These are phyloP conservation scores for Ceratocystis cubensis DNA, from an alignment of 2,329 filamentous ascomycete species.

Conservation along the genomic window DNA sequence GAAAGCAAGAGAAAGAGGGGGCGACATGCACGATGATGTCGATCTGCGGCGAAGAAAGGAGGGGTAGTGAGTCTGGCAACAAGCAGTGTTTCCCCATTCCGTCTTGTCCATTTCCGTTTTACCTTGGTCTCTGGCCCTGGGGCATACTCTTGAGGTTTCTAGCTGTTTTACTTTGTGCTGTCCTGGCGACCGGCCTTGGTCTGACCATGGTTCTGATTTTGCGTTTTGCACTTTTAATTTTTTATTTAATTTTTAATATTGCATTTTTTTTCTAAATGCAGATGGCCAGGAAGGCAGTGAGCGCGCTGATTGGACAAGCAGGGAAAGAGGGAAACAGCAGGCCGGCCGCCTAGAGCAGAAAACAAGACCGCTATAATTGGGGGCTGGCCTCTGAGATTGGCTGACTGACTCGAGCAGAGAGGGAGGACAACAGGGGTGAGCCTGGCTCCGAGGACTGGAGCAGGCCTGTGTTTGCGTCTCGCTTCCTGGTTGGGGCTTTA, in stretches of 20 bases:
- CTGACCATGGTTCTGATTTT: too few relatives aligned
- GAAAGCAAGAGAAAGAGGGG: too few relatives aligned
- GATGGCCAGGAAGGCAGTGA: too few relatives aligned
- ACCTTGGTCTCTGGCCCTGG: not conserved
- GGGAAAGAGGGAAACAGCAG: too few relatives aligned
- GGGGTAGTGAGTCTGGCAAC: not conserved
- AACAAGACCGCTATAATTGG: too few relatives aligned
- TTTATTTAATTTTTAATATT: too few relatives aligned
- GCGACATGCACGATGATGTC: constrained; percentile 4
- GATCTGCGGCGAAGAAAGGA: not conserved
- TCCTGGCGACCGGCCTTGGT: too few relatives aligned
- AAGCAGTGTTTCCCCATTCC: not conserved
- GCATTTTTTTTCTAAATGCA: too few relatives aligned
- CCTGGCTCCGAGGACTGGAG: not conserved
- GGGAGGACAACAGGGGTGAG: not conserved
- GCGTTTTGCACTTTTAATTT: too few relatives aligned
- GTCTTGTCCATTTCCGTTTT: not conserved
- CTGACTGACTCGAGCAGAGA: constrained; percentile 2
- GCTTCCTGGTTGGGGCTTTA: not conserved
- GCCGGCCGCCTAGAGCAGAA: not conserved
- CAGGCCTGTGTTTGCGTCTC: not conserved
- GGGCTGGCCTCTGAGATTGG: not conserved
- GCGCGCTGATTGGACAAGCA: too few relatives aligned
- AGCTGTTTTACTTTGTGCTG: too few relatives aligned
- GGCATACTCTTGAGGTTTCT: too few relatives aligned